Conservation (phyloP, 352 stramenopile species). For the Phytophthora sp. region DNA sequence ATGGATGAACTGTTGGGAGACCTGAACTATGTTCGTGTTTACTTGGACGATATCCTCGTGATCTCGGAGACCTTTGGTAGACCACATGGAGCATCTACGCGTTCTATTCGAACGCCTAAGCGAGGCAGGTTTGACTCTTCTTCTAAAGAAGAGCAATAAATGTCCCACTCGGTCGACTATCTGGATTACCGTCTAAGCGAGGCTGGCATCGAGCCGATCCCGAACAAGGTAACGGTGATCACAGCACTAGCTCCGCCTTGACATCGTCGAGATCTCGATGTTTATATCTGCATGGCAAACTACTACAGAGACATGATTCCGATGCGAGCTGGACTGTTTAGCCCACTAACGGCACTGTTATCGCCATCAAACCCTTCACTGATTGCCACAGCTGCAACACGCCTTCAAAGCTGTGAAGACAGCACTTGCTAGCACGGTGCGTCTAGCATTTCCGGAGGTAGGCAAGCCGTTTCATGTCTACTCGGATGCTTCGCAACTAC, state of each 20-base stretch:
- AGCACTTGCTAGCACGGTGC: not conserved
- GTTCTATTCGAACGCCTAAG: not conserved
- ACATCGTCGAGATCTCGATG: not conserved
- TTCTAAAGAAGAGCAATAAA: conserved; percentile 15
- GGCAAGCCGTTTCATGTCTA: conserved; percentile 1
- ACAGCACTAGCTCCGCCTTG: not conserved
- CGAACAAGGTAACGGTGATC: conserved; percentile 9
- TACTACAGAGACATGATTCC: conserved; percentile 20
- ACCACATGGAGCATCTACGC: conserved; percentile 3
- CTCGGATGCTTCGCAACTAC: not conserved
- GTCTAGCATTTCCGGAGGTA: not conserved
- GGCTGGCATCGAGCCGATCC: not conserved
- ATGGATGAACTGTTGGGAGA: conserved; percentile 5
- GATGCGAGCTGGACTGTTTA: not conserved
- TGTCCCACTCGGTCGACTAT: conserved; percentile 3
- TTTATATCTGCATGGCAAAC: conserved; percentile 9
- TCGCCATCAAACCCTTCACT: not conserved
- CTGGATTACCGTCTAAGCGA: conserved; percentile 4
- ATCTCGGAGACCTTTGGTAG: not conserved
- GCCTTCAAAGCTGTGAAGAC: conserved; percentile 7
- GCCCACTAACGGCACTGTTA: not conserved
- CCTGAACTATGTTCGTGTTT: conserved; percentile 5
- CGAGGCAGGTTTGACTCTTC: not conserved
- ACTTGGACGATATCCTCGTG: not conserved
- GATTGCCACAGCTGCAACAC: not conserved